Percentiles rank a stretch among this genome's conserved stretches.
Evolutionary conservation across 1,139 yeast species (phyloP).

Genomic region (Saccharomycopsis hybrid): DNA sequence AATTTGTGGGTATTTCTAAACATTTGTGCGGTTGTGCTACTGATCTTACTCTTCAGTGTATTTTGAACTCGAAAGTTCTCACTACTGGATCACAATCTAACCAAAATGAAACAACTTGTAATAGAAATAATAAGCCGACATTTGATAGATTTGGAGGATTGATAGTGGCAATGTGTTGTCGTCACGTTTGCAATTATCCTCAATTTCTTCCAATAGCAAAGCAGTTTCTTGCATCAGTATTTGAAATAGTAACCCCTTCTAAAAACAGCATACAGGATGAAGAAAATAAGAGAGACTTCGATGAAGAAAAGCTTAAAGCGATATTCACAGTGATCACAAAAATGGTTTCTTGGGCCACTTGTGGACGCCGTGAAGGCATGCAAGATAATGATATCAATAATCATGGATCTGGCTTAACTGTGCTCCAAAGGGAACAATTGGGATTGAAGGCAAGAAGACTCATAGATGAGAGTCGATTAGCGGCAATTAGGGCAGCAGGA

Average conservation of each 20-base stretch:
- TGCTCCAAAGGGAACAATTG: slow-evolving; percentile 43
- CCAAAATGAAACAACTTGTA: too few relatives aligned
- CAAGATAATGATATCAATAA: slow-evolving; percentile 32
- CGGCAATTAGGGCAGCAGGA: slow-evolving; percentile 38
- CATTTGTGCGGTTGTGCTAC: slow-evolving; percentile 95
- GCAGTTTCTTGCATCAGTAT: slow-evolving; percentile 34
- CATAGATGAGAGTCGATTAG: slow-evolving; percentile 53
- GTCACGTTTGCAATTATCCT: slow-evolving; percentile 67
- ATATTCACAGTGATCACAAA: slow-evolving; percentile 54
- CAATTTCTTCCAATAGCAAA: slow-evolving; percentile 48
- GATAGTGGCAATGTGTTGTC: slow-evolving; percentile 88
- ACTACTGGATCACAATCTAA: slow-evolving; percentile 1
- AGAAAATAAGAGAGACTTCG: slow-evolving; percentile 18
- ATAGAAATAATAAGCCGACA: slow-evolving; percentile 14
- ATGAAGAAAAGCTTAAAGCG: slow-evolving; percentile 27
- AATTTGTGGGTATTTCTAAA: slow-evolving; percentile 64
- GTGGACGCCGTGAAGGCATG: slow-evolving; percentile 46
- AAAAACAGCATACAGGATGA: slow-evolving; percentile 20
- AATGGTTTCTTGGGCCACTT: slow-evolving; percentile 84
- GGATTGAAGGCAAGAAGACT: slow-evolving; percentile 67
- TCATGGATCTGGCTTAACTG: slow-evolving; percentile 39
- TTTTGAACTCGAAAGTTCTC: slow-evolving; percentile 37
- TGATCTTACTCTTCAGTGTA: slow-evolving; percentile 69
- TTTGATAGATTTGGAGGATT: slow-evolving; percentile 41
- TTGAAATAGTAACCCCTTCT: slow-evolving; percentile 21